Conservation (phyloP, 108 stramenopile genomes). For the Fragilariopsis cylindrus region DNA sequence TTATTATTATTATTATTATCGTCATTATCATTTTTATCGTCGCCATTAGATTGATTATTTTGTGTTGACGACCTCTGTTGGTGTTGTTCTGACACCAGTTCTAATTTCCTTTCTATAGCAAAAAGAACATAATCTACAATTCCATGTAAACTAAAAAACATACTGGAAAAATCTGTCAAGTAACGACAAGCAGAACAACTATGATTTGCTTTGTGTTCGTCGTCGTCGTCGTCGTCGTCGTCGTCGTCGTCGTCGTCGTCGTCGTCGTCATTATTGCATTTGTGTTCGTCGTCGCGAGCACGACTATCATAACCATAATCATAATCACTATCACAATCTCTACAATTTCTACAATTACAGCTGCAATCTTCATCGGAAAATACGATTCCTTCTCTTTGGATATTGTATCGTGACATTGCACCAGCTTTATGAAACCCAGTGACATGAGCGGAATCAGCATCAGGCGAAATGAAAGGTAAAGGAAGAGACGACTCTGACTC, state of each 20-base stretch:
- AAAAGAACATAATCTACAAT: constrained; percentile 51
- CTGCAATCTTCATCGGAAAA: constrained; percentile 61
- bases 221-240: background rate
- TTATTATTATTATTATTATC: background rate
- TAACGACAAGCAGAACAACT: background rate
- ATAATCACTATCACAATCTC: background rate
- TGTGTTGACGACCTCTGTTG: background rate
- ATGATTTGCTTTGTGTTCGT: no score
- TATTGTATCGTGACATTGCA: constrained; percentile 66
- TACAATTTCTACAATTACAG: constrained; percentile 7
- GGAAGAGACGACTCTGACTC: background rate
- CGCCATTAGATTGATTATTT: no score
- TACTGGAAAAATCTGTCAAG: background rate
- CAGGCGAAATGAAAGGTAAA: constrained; percentile 38
- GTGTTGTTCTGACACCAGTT: constrained; percentile 20
- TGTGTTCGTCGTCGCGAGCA: constrained; percentile 3
- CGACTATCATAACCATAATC: background rate
- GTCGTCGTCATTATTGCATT: background rate
- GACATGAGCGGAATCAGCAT: constrained; percentile 63
- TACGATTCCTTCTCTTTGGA: constrained; percentile 74
- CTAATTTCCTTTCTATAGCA: constrained; percentile 58
- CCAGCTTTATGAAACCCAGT: constrained; percentile 74
- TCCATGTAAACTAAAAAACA: constrained; percentile 49
- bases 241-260: background rate
- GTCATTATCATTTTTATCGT: no score